These are phyloP conservation scores for Vitis rotundifolia DNA, from an alignment of 164 flowering plant species.

Conservation along the genomic window DNA sequence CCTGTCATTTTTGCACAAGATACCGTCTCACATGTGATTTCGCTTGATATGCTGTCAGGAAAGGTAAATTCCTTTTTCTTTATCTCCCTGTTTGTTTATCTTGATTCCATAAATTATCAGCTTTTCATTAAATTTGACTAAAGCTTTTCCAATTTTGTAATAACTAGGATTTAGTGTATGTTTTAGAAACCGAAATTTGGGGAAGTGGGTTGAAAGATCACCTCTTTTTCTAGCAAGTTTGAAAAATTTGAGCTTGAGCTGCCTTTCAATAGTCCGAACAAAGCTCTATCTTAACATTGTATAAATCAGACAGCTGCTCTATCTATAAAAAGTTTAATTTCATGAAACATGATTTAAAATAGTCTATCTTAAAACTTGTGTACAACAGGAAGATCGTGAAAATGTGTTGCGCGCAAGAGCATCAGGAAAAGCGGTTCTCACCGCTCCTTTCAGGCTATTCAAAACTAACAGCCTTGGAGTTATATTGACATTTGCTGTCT, in stretches of 20 bases:
- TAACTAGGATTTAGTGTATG: neutral
- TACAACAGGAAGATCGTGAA: constrained; percentile 88
- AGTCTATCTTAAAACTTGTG: neutral
- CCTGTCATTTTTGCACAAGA: constrained; percentile 98
- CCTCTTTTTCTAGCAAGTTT: neutral
- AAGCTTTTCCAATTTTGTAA: neutral
- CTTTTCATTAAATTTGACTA: neutral
- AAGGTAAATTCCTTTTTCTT: constrained; percentile 46
- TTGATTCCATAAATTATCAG: too few species aligned
- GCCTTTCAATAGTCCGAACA: neutral
- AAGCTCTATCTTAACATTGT: too few species aligned
- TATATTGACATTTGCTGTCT: constrained; percentile 89
- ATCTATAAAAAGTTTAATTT: neutral
- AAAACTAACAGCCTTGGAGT: constrained; percentile 91
- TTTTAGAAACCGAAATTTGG: neutral
- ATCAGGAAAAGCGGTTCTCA: constrained; percentile 91
- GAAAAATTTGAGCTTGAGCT: neutral
- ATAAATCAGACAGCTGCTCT: neutral
- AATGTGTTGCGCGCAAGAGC: constrained; percentile 87
- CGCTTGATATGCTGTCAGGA: constrained; percentile 93
- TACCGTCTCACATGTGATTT: constrained; percentile 81
- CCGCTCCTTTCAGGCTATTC: constrained; percentile 81
- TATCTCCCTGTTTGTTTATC: neutral
- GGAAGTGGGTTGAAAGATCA: neutral
- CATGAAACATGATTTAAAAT: constrained; percentile 1